Base-by-base conservation (phyloP, 2,329 filamentous ascomycete species). In the Dactylonectria macrodidyma region DNA sequence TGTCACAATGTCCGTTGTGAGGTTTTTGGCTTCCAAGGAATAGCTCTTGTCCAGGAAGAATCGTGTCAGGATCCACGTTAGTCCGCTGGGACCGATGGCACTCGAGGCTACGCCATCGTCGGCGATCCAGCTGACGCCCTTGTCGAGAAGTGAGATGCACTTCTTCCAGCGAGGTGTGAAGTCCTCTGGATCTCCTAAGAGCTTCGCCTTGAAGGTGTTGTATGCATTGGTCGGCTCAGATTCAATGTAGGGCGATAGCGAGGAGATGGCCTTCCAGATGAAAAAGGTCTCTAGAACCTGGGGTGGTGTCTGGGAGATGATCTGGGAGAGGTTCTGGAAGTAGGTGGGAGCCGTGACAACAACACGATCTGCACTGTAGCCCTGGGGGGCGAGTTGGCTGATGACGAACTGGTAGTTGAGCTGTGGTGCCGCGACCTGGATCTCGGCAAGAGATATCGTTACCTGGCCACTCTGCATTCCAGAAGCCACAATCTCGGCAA, bases 21-120 rank as follows among this genome's bases (percentile, higher is more conserved):
- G 88, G 4, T 88, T 81, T 76, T 92, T 92, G 0, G 90, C 90
- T 22, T 89, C 86, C 12, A 90, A 85, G 0, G 90, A 89, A 74
- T 93, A 94, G 1, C 90, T 86, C 56, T 89, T 88, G 68, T 93
- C 87, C 2, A 93, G 85, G 70, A 91, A 94, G 81, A 93, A 93
- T 24, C 90, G 88, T 75, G 90, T 91, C 16, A 93, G 81, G 56
- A 92, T 90, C 91, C 91, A 93, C 2, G 87, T 87, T 24, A 93
- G 78, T 5, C 87, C 86, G 24, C 58, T 52, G 7, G 66, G 63
- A 7, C 65, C 59, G n/a, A 60, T 50, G 2, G 36, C 5, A 12
- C 71, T 46, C 70, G 68, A 73, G 14, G 26, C 36, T 7, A 66
- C 68, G 2, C 70, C 71, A 1, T 55, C n/a, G 11, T 69, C 51